These are phyloP conservation scores for Phytophthora chlamydospora DNA, from an alignment of 352 stramenopile genomes.

Conservation along the genomic window DNA sequence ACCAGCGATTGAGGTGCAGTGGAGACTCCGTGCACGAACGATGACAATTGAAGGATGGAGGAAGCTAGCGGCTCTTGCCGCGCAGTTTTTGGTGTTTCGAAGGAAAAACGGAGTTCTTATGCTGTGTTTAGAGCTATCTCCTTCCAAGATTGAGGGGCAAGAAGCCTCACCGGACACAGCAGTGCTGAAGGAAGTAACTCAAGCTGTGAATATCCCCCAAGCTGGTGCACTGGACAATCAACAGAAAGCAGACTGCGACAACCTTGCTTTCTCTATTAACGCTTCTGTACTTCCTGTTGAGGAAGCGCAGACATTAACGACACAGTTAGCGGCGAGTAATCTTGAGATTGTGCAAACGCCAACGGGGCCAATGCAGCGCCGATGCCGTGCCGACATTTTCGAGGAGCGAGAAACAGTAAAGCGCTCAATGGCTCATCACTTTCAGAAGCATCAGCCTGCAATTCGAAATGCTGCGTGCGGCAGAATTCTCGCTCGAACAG, in stretches of 20 bases:
- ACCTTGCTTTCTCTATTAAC: no score
- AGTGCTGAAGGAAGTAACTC: neutral
- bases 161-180: neutral
- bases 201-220: neutral
- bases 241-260: no score
- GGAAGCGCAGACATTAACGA: neutral
- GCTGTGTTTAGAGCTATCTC: constrained; percentile 16
- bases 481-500: constrained; percentile 16
- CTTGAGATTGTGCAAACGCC: neutral
- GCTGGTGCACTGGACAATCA: no score
- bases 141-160: neutral
- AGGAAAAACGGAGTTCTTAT: constrained; percentile 41
- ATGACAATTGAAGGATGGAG: constrained; percentile 39
- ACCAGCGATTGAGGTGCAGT: constrained; percentile 8
- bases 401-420: constrained; percentile 14
- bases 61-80: constrained; percentile 21
- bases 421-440: constrained; percentile 28
- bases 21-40: neutral
- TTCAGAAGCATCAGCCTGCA: constrained; percentile 48
- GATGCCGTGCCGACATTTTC: constrained; percentile 8
- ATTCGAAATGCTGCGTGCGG: constrained; percentile 31
- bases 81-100: constrained; percentile 38
- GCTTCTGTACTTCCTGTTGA: no score
- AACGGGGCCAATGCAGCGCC: neutral
- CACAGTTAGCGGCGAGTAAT: neutral